Conservation (phyloP, 23 red algal species). For the Gracilaria vermiculophylla region DNA sequence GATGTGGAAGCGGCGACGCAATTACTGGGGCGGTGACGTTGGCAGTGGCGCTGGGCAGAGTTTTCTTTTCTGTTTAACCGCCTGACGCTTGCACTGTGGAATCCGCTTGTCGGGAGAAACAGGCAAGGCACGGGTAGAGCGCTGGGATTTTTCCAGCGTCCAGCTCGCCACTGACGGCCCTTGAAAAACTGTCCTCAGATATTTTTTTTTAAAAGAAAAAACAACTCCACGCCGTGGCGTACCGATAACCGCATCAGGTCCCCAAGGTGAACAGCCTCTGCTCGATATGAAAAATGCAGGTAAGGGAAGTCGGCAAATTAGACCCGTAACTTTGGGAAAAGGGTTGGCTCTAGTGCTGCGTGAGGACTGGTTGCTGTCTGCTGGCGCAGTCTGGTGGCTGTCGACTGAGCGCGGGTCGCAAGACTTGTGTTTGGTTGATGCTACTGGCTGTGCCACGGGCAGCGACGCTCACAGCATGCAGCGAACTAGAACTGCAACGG, state of each 20-base stretch:
- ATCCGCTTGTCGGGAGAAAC: conserved; percentile 86
- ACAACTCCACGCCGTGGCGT: conserved; percentile 50
- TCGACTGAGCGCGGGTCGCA: not conserved
- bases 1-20: conserved; percentile 68
- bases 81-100: conserved; percentile 59
- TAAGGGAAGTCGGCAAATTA: conserved; percentile 14
- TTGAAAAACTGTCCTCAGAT: conserved; percentile 66
- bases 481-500: conserved; percentile 37
- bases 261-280: conserved; percentile 61
- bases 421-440: not conserved
- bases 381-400: conserved; percentile 1
- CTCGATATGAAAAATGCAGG: conserved; percentile 14
- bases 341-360: conserved; percentile 45
- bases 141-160: conserved; percentile 54
- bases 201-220: not conserved
- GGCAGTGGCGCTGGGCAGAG: conserved; percentile 58
- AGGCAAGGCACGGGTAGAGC: conserved; percentile 51
- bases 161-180: conserved; percentile 69
- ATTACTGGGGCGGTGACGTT: conserved; percentile 53
- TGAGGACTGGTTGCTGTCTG: not conserved
- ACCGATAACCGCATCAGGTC: conserved; percentile 86
- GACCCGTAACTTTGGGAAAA: conserved; percentile 10
- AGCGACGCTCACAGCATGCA: conserved; percentile 26
- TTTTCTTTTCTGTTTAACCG: conserved; percentile 80
- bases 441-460: not conserved